Evolutionary conservation across 2,329 filamentous ascomycete genomes (phyloP), one percentile per base, ranked within the genome.

Genomic region (Mycosphaerella sp.): DNA sequence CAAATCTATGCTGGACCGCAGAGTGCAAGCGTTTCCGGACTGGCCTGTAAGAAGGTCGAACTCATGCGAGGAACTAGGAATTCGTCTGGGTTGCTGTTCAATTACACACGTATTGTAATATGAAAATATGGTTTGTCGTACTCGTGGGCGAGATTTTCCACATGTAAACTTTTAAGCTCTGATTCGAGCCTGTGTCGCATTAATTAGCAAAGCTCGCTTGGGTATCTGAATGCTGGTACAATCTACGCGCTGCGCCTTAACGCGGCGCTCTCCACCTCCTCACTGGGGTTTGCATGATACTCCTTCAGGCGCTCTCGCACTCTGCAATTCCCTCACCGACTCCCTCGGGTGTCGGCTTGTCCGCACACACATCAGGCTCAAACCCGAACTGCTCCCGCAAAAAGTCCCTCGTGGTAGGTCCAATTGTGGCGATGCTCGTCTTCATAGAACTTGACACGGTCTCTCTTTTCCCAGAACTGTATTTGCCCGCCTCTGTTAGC

Each of bases 371-470:
- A 65, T 91, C 83, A 1, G 87, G 82, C 60, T 82, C 76, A 57
- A 83, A 85, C 0, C 72, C 79, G 66, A 89, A 88, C 1, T 75
- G 77, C 16, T 75, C 73, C 13, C 73, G 66, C 40, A 98, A 71
- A 70, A 88, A 83, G 59, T 89, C 82, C 56, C 84, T 78, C 9
- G 93, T 98, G 14, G 93, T 98, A 10, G 93, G 91, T 0, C 93
- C 93, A 68, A 98, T 98, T 0, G 90, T 94, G 12, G 85, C 88
- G 54, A 97, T 75, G 56, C 79, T 82, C 1, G 82, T 85, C 13
- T 90, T 96, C 18, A 91, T 95, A 4, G 35, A 16, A 10, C 93
- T 91, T 68, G 96, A 96, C 0, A 89, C 90, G 13, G 84, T 86
- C 55, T 96, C 75, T 58, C 80, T 82, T 1, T 81, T 84, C 9